Evolutionary conservation across 2,329 filamentous ascomycete species (phyloP).

Genomic region (Neofusicoccum parvum): DNA sequence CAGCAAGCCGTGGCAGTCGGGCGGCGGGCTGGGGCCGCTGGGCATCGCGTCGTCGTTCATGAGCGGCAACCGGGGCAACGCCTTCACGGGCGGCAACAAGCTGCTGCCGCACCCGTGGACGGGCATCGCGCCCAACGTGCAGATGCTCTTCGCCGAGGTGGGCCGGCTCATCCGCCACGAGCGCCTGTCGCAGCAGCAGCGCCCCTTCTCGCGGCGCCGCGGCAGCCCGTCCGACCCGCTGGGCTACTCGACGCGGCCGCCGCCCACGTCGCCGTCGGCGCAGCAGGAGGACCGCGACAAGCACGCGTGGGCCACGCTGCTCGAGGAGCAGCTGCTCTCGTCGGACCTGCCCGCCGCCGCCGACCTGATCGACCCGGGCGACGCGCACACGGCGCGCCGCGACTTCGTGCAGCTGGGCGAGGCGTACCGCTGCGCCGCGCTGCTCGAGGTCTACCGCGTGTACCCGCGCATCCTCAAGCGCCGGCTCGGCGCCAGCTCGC

Average conservation of each 20-base stretch:
- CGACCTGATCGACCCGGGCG: conserved; percentile 54
- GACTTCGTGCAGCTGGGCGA: conserved; percentile 58
- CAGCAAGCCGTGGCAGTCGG: conserved; percentile 11
- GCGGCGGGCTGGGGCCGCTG: conserved; percentile 5
- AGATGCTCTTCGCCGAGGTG: conserved; percentile 50
- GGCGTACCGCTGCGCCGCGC: conserved; percentile 54
- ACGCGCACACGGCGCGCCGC: conserved; percentile 55
- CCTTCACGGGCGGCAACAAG: conserved; percentile 38
- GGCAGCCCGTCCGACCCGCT: neutral
- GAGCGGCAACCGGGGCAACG: conserved; percentile 8
- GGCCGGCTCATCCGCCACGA: conserved; percentile 47
- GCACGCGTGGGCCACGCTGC: conserved; percentile 39
- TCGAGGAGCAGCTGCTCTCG: conserved; percentile 53
- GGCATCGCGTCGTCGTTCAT: conserved; percentile 18
- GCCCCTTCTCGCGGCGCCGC: neutral
- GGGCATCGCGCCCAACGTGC: conserved; percentile 48
- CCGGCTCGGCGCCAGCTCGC: conserved; percentile 35
- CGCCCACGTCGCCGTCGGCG: neutral
- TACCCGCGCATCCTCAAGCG: conserved; percentile 55
- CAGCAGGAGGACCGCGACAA: conserved; percentile 36
- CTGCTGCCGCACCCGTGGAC: conserved; percentile 53
- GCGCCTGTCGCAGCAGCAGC: conserved; percentile 23
- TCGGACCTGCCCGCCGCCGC: conserved; percentile 51
- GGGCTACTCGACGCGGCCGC: neutral
- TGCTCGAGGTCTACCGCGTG: conserved; percentile 58